phyloP scores from a whole-genome alignment of 2,329 filamentous ascomycete species.

The Stachybotrys chlorohalonatus region DNA sequence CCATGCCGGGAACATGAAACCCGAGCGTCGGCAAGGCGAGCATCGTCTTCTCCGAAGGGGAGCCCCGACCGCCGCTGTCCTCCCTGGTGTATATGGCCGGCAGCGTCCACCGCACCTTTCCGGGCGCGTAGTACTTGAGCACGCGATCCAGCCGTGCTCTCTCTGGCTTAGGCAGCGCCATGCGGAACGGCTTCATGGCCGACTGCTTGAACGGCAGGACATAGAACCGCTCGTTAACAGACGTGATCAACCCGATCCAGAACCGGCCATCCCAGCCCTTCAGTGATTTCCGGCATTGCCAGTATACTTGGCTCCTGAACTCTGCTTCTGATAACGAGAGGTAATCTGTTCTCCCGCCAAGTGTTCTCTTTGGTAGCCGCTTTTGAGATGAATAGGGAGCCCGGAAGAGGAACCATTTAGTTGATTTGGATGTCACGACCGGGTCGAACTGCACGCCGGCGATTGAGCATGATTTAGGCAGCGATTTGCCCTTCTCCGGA shows the following conservation, averaged over 20 bases:
- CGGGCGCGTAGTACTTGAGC: slow-evolving; percentile 41
- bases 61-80: neutral
- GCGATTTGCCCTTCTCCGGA: slow-evolving; percentile 1
- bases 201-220: slow-evolving; percentile 36
- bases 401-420: slow-evolving; percentile 36
- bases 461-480: slow-evolving; percentile 31
- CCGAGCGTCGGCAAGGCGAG: slow-evolving; percentile 46
- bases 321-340: slow-evolving; percentile 2
- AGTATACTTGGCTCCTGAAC: slow-evolving; percentile 4
- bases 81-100: slow-evolving; percentile 40
- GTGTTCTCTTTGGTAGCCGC: slow-evolving; percentile 16
- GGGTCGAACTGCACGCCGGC: slow-evolving; percentile 29
- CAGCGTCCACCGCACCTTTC: slow-evolving; percentile 45
- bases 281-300: slow-evolving; percentile 22
- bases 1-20: slow-evolving; percentile 34
- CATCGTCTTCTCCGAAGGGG: slow-evolving; percentile 21
- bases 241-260: slow-evolving; percentile 44
- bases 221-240: slow-evolving; percentile 29
- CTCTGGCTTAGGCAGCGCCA: slow-evolving; percentile 24
- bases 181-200: slow-evolving; percentile 38
- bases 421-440: slow-evolving; percentile 7
- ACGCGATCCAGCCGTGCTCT: slow-evolving; percentile 26
- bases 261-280: slow-evolving; percentile 51
- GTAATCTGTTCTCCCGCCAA: neutral
- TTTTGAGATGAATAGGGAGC: slow-evolving; percentile 33